Base-by-base conservation (phyloP, 371 early-diverging fungal genomes). In the Fennellomyces sp. region DNA sequence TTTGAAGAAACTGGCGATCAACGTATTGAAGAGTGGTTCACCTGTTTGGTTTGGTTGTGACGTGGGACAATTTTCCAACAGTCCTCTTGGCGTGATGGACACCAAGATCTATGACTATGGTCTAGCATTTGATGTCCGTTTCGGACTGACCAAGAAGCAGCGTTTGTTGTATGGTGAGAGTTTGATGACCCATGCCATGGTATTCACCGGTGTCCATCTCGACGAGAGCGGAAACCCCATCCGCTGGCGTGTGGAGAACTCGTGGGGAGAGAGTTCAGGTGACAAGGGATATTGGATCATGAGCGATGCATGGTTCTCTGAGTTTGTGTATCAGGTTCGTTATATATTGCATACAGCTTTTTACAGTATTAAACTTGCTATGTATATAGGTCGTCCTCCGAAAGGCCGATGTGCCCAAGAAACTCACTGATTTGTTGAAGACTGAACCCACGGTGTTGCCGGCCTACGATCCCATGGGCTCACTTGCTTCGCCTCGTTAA, bases 21-120 rank as follows among this genome's bases (percentile, higher is more conserved):
- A 80, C 21, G 84, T 81, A 25, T 71, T 92, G 47, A 80, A 83
- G 52, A 69, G 79, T 0, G 87, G 87, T 26, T 70, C 75, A 2
- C 91, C 93, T 29, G 91, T 92, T 11, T 92, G 92, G 93, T 93
- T 92, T 60, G 92, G 92, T 7, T 89, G 90, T 50, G 92, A 93
- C 72, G 91, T 92, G 21, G 90, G 75, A 2, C 77, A 80, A 64
- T 80, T 71, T 48, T 71, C 70, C 30, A 70, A 64, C 25, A 38
- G 74, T 23, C 57, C 69, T n/a, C 63, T 76, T 25, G 92, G 85
- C 35, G 75, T 86, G 29, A 75, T 93, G 80, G 93, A 93, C 56
- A 75, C 83, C 7, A 75, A 84, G 26, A 58, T 87, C 12, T 85
- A 79, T 62, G 88, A 91, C 58, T 93, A 90, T 58, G 80, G 82